phyloP scores from a whole-genome alignment of 2,329 filamentous ascomycete genomes.

The Teratosphaeria viscida region DNA sequence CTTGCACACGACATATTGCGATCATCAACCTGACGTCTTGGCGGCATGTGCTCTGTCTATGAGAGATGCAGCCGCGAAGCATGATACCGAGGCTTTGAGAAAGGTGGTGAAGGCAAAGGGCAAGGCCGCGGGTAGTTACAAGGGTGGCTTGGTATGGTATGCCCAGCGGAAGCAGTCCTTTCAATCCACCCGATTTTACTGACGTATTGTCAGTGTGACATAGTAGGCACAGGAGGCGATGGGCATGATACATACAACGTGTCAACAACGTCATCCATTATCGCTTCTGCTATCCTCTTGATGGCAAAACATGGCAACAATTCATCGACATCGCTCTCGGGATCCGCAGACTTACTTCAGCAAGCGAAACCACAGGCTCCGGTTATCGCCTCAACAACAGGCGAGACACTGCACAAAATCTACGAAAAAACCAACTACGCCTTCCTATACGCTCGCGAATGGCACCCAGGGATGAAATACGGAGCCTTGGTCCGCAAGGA shows the following conservation, averaged over 20 bases:
- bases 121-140: slow-evolving; percentile 61
- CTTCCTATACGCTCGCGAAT: slow-evolving; percentile 91
- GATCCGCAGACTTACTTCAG: slow-evolving; percentile 82
- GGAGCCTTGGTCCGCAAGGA: slow-evolving; percentile 77
- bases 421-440: slow-evolving; percentile 81
- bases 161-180: background rate
- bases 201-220: slow-evolving; percentile 55
- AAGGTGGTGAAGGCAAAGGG: slow-evolving; percentile 51
- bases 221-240: slow-evolving; percentile 94
- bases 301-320: slow-evolving; percentile 94
- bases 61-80: slow-evolving; percentile 64
- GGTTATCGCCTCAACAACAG: slow-evolving; percentile 62
- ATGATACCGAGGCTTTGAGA: slow-evolving; percentile 53
- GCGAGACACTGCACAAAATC: slow-evolving; percentile 58
- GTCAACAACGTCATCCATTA: slow-evolving; percentile 85
- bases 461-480: slow-evolving; percentile 89
- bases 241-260: slow-evolving; percentile 98
- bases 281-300: slow-evolving; percentile 74
- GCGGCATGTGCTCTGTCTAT: slow-evolving; percentile 75
- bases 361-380: slow-evolving; percentile 63
- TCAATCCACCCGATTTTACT: background rate
- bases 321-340: slow-evolving; percentile 88
- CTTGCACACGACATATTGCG: slow-evolving; percentile 80
- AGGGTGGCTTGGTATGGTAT: slow-evolving; percentile 62
- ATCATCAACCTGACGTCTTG: slow-evolving; percentile 74